Evolutionary conservation across 2,329 filamentous ascomycete genomes (phyloP), one percentile per base, ranked within the genome.

Genomic region (Pleomassaria siparia): DNA sequence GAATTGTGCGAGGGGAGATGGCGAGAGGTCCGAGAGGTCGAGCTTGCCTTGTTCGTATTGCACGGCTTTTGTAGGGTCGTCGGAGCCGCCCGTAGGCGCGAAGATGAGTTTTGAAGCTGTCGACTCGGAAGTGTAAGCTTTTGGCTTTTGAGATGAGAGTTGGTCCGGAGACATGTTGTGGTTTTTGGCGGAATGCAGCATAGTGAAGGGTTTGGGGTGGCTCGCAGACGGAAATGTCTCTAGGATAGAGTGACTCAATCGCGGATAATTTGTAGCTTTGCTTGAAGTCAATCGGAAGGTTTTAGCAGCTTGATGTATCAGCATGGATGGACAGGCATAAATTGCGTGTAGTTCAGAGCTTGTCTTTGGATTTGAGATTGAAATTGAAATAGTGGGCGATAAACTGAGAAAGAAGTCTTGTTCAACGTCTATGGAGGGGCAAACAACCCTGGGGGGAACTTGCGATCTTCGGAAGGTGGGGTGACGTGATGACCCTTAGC

Each of bases 1-100:
- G 77, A 97, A 99, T 75, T 97, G 94, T 25, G 78, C 76, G 48
- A 92, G 83, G 0, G 94, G 94, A 45, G 80, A 80, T 8, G 75
- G 46, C 1, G 78, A 63, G 59, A 95, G 83, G 64, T 89, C 80
- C 1, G 71, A 61, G 39, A 76, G 78, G 28, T 79, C 76, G 24
- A 95, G 82, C 1, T 78, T 76, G 59, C 81, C 82, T 69, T 80
- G 79, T 41, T 80, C 83, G 77, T 91, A 95, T 70, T 95, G 90
- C 20, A 82, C 83, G 10, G 90, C 89, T 68, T 88, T 87, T 43
- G 76, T 71, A 53, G 81, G 72, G 55, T 77, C 74, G 29, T 79
- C 39, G n/a, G 65, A 69, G 50, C 64, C 64, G 44, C 59, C 82
- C 35, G 83, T 82, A 3, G 87, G 86, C 5, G 86, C 85, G 72